phyloP scores from a whole-genome alignment of 345 rosid species.

The Lumnitzera littorea region DNA sequence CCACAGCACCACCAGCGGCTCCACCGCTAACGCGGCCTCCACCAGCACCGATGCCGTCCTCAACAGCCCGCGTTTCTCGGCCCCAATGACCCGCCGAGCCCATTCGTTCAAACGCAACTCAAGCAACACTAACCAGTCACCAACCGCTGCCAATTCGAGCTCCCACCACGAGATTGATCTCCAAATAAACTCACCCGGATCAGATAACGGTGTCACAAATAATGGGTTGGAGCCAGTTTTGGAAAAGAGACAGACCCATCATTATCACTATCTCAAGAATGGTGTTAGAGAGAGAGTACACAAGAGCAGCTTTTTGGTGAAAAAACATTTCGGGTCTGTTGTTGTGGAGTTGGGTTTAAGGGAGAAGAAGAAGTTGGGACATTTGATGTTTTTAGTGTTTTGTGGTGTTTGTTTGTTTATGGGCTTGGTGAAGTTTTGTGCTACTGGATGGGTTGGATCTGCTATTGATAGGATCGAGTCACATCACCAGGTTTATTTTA shows the following conservation, averaged over 20 bases:
- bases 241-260: constrained; percentile 29
- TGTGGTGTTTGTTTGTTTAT: constrained; percentile 80
- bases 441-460: constrained; percentile 88
- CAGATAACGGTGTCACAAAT: constrained; percentile 36
- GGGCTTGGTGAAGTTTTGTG: constrained; percentile 85
- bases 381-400: constrained; percentile 75
- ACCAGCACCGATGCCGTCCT: constrained; percentile 63
- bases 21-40: constrained; percentile 44
- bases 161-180: constrained; percentile 76
- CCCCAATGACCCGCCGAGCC: constrained; percentile 84
- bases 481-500: constrained; percentile 10
- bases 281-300: constrained; percentile 34
- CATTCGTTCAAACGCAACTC: constrained; percentile 75
- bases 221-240: constrained; percentile 29
- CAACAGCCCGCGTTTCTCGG: constrained; percentile 84
- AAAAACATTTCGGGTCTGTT: constrained; percentile 49
- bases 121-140: constrained; percentile 5
- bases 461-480: constrained; percentile 52
- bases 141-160: constrained; percentile 11
- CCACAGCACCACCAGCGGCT: constrained; percentile 23
- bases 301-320: constrained; percentile 32
- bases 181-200: constrained; percentile 63
- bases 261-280: constrained; percentile 11
- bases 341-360: constrained; percentile 55
- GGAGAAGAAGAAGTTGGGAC: constrained; percentile 73